phyloP scores from a whole-genome alignment of 2,329 filamentous ascomycete species.

The Diaporthe humulicola region DNA sequence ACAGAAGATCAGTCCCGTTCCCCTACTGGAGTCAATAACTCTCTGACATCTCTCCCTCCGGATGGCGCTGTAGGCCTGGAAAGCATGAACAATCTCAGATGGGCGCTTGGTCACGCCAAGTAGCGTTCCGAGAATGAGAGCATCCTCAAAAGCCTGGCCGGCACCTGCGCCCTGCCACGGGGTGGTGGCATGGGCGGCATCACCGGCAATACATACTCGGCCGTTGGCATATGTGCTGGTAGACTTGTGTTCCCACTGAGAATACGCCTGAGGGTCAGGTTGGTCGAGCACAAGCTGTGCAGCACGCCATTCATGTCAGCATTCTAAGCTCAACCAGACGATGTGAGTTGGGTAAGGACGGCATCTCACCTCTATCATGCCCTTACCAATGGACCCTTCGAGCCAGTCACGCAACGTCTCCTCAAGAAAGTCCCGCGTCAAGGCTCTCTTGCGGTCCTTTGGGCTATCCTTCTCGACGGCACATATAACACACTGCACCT shows the following conservation, averaged over 20 bases:
- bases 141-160: slow-evolving; percentile 40
- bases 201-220: slow-evolving; percentile 36
- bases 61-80: slow-evolving; percentile 34
- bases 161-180: slow-evolving; percentile 41
- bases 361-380: slow-evolving; percentile 34
- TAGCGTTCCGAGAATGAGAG: slow-evolving; percentile 36
- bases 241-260: slow-evolving; percentile 41
- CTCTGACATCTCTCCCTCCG: slow-evolving; percentile 34
- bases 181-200: slow-evolving; percentile 39
- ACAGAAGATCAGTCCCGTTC: slow-evolving; percentile 38
- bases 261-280: slow-evolving; percentile 34
- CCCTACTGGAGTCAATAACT: slow-evolving; percentile 38
- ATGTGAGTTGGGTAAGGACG: neutral
- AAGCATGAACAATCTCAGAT: slow-evolving; percentile 32
- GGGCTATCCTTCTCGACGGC: slow-evolving; percentile 39
- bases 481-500: slow-evolving; percentile 41
- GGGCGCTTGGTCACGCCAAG: slow-evolving; percentile 13
- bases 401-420: slow-evolving; percentile 33
- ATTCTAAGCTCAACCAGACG: neutral
- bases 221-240: slow-evolving; percentile 35
- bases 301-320: neutral
- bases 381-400: slow-evolving; percentile 32
- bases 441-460: slow-evolving; percentile 32
- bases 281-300: slow-evolving; percentile 39
- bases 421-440: slow-evolving; percentile 36